Conservation (phyloP, 2,329 filamentous ascomycete genomes). For the Pseudogymnoascus sp. region DNA sequence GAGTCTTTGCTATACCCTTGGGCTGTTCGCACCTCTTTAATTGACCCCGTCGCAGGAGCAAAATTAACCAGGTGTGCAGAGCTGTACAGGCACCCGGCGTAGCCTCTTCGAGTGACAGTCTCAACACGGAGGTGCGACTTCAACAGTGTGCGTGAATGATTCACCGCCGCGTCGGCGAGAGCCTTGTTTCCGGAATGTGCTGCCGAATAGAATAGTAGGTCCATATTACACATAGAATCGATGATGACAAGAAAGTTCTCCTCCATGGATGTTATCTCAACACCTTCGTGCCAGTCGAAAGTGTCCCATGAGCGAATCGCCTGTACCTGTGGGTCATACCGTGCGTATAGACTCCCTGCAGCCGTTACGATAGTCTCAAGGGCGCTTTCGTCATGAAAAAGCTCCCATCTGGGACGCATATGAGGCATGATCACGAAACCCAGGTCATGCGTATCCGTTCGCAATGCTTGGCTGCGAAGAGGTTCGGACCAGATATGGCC, state of each 20-base stretch:
- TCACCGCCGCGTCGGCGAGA: too few relatives aligned
- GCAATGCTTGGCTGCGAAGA: constrained; percentile 13
- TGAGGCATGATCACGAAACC: constrained; percentile 40
- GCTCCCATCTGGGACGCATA: constrained; percentile 27
- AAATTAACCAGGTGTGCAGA: constrained; percentile 35
- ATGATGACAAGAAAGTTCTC: constrained; percentile 28
- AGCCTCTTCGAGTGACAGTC: not conserved
- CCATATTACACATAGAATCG: constrained; percentile 28
- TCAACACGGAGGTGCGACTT: not conserved
- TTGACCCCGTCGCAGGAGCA: constrained; percentile 28
- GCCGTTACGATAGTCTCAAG: constrained; percentile 16
- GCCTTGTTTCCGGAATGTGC: not conserved
- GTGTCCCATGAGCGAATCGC: constrained; percentile 34
- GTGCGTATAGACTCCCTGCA: constrained; percentile 23
- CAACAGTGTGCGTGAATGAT: too few relatives aligned
- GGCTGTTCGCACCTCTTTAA: constrained; percentile 32
- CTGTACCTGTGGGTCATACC: constrained; percentile 15
- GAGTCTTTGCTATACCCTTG: too few relatives aligned
- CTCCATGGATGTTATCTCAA: constrained; percentile 13
- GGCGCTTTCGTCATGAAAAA: constrained; percentile 14
- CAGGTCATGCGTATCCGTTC: constrained; percentile 37
- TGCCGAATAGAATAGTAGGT: not conserved
- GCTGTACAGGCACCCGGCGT: not conserved
- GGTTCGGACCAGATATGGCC: constrained; percentile 16
- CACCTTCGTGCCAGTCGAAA: not conserved